Conservation (phyloP, 2,329 filamentous ascomycete genomes). For the Alternaria sp. region DNA sequence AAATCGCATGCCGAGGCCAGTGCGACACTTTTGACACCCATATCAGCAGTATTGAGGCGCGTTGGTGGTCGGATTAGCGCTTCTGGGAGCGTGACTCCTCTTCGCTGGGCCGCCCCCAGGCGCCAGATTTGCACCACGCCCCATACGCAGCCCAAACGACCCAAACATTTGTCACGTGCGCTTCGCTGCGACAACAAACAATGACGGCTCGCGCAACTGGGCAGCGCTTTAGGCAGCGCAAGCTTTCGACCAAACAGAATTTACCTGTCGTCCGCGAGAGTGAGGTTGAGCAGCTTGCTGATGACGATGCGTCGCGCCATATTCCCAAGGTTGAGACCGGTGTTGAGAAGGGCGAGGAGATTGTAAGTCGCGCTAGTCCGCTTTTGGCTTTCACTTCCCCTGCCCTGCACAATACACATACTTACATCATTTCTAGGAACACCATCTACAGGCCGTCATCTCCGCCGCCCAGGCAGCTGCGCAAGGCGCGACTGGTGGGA, state of each 20-base stretch:
- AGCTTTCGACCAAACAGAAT: slow-evolving; percentile 89
- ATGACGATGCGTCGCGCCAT: slow-evolving; percentile 83
- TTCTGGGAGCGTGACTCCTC: slow-evolving; percentile 27
- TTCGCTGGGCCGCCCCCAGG: slow-evolving; percentile 25
- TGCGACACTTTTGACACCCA: slow-evolving; percentile 42
- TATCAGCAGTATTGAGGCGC: slow-evolving; percentile 40
- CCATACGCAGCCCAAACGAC: slow-evolving; percentile 16
- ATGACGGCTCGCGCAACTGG: slow-evolving; percentile 51
- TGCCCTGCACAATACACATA: slow-evolving; percentile 4
- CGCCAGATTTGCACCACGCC: slow-evolving; percentile 30
- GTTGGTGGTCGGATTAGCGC: slow-evolving; percentile 33
- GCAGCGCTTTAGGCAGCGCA: slow-evolving; percentile 81
- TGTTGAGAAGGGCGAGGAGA: slow-evolving; percentile 96
- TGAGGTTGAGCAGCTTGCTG: slow-evolving; percentile 85
- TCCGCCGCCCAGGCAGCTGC: slow-evolving; percentile 67
- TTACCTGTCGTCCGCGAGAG: slow-evolving; percentile 88
- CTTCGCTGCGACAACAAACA: slow-evolving; percentile 32
- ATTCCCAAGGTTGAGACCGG: slow-evolving; percentile 90
- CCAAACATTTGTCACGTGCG: slow-evolving; percentile 38
- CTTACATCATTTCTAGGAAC: slow-evolving; percentile 70
- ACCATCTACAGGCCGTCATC: slow-evolving; percentile 89
- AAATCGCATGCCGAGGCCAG: slow-evolving; percentile 28
- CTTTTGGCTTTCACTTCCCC: slow-evolving; percentile 33
- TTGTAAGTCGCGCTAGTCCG: slow-evolving; percentile 71
- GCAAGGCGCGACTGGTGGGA: slow-evolving; percentile 60